Conservation (phyloP, 2,329 filamentous ascomycete genomes). For the Arthrobotrys sphaeroides region DNA sequence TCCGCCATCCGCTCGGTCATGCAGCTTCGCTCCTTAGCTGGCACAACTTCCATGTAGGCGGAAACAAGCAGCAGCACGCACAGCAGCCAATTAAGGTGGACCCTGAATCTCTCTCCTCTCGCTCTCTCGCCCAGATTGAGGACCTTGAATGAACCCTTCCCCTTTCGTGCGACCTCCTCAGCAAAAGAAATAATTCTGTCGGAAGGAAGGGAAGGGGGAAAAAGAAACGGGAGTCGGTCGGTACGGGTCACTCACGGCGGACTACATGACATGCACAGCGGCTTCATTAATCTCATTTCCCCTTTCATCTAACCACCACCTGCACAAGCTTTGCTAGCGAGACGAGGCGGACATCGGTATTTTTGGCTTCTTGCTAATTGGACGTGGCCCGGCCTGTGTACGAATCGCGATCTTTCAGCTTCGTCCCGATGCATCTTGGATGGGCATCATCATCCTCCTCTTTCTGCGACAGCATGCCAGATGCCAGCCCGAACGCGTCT, state of each 20-base stretch:
- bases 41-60: conserved; percentile 11
- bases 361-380: neutral
- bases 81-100: conserved; percentile 25
- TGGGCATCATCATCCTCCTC: conserved; percentile 26
- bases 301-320: conserved; percentile 11
- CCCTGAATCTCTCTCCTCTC: conserved; percentile 31
- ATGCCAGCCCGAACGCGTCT: conserved; percentile 38
- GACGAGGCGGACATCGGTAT: conserved; percentile 23
- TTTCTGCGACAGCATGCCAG: conserved; percentile 25
- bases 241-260: conserved; percentile 26
- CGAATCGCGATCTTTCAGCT: neutral
- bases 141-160: conserved; percentile 41
- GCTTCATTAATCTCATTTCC: conserved; percentile 33
- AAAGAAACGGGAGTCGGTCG: conserved; percentile 6
- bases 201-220: conserved; percentile 1
- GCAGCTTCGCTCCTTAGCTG: conserved; percentile 22
- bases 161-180: conserved; percentile 34
- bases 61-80: conserved; percentile 7
- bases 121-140: conserved; percentile 19
- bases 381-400: no score
- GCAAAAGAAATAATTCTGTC: neutral
- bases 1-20: conserved; percentile 46
- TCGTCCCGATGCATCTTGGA: neutral
- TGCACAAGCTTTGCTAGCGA: conserved; percentile 32
- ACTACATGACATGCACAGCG: conserved; percentile 21